Evolutionary conservation across 1,139 yeast genomes (phyloP), one percentile per base, ranked within the genome.

Genomic region (Kluyveromyces marxianus): DNA sequence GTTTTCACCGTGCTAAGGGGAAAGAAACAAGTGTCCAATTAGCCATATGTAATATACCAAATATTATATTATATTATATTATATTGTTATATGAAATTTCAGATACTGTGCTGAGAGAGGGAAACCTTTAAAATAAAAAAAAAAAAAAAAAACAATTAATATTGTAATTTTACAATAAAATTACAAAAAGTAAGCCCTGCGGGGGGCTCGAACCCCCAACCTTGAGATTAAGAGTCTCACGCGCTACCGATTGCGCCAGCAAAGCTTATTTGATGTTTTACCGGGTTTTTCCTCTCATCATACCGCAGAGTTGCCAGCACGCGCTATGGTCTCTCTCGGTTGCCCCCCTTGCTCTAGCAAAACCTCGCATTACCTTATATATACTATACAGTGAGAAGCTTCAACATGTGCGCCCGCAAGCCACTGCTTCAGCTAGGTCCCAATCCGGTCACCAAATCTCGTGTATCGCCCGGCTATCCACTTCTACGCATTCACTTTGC

Each of bases 171-270:
- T 5, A 33, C 6, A 33, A 33, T 14, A 28, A 35, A 44, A 45
- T 14, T 14, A 14, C 21, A 55, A 50, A 52, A 54, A 50, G 49
- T 43, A 50, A 63, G 70, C 70, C 69, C 70, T 61, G 68, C 66
- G 67, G 68, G 71, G 70, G 71, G 71, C 66, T 67, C 70, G 70
- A 67, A 66, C 70, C 70, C 70, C 67, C 66, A 66, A 64, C 70
- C 70, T 66, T 66, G 62, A 65, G 70, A 67, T 67, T 67, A 67
- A 67, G 71, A 67, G 71, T 67, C 71, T 65, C 62, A 66, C 68
- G 71, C 71, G 70, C 71, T 67, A 67, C 71, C 71, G 71, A 67
- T 67, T 67, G 71, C 70, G 71, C 71, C 70, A 67, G 66, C 71
- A 66, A 67, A 70, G 70, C 70, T 48, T 42, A 37, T 44, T 40